phyloP scores from a whole-genome alignment of 2,329 filamentous ascomycete species.

The Verticillium tricorpus region DNA sequence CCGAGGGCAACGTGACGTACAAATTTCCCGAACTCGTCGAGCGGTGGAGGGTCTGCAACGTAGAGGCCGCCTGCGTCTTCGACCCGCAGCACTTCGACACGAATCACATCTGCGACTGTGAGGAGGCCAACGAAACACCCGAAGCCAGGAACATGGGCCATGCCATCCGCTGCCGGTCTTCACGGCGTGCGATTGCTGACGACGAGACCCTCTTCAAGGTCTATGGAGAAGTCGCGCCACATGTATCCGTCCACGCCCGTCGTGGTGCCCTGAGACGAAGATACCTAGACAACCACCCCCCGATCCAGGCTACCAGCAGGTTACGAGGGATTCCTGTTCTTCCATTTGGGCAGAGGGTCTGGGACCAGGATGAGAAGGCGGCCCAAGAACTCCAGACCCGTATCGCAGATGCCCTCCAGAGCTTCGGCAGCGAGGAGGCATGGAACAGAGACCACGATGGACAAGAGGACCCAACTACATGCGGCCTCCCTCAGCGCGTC shows the following conservation, averaged over 20 bases:
- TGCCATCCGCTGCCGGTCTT: constrained; percentile 3
- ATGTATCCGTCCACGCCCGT: background rate
- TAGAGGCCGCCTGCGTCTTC: constrained; percentile 10
- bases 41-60: constrained; percentile 1
- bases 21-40: background rate
- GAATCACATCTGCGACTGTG: background rate
- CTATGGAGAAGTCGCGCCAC: background rate
- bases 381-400: background rate
- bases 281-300: background rate
- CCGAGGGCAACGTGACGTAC: background rate
- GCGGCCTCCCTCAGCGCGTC: background rate
- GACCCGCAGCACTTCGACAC: constrained; percentile 7
- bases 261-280: background rate
- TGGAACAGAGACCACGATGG: background rate
- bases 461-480: background rate
- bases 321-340: background rate
- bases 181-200: background rate
- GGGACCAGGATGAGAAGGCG: background rate
- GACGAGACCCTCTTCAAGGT: background rate
- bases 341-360: background rate
- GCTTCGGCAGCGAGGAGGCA: background rate
- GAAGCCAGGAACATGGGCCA: constrained; percentile 7
- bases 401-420: background rate
- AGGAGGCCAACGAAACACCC: background rate
- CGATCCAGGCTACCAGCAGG: background rate